Base-by-base conservation (phyloP, 202 grass and related monocot species). In the Cymbopogon flexuosus region DNA sequence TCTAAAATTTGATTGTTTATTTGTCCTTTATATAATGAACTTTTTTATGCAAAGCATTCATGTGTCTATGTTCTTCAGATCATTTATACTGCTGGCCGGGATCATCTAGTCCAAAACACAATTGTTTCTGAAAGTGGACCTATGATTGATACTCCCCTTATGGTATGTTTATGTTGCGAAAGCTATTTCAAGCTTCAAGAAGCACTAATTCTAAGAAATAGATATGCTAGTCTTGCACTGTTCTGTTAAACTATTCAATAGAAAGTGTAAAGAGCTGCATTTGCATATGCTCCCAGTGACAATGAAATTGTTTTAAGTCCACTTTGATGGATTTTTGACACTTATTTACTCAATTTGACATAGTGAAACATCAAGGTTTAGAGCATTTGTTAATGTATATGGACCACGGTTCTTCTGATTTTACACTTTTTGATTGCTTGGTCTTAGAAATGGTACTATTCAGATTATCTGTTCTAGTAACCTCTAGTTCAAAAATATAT, bases 51-150 rank as follows among this genome's bases (percentile, higher is more conserved):
- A 34, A 57, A 70, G 3, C 4, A 84, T 76, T 67, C 68, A 59
- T 82, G 58, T 5, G 27, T 37, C 36, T 63, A 70, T 75, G n/a
- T 85, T 88, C 30, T 89, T 84, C 80, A 98, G 95, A 73, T 98
- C 65, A 98, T 93, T 56, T 94, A 87, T 93, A 98, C 92, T 60
- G 87, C 88, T 85, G 95, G 95, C 2, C 74, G 90, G 14, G 95
- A 94, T 87, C 86, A 56, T 70, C 86, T 88, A 78, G 83, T 93
- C 29, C 90, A 88, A 84, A 98, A 95, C 80, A 93, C 79, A 71
- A 86, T 89, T 88, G 59, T 93, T 69, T 69, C 90, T 77, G 95
- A 98, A 81, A 87, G 66, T 74, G 73, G 40, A 81, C 95, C 95
- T 61, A 89, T 88, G 68, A 29, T 90, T 71, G 64, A 80, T 31